Evolutionary conservation across 1,284 basidiomycete species (phyloP), one percentile per base, ranked within the genome.

Genomic region (Cryptococcus sp.): DNA sequence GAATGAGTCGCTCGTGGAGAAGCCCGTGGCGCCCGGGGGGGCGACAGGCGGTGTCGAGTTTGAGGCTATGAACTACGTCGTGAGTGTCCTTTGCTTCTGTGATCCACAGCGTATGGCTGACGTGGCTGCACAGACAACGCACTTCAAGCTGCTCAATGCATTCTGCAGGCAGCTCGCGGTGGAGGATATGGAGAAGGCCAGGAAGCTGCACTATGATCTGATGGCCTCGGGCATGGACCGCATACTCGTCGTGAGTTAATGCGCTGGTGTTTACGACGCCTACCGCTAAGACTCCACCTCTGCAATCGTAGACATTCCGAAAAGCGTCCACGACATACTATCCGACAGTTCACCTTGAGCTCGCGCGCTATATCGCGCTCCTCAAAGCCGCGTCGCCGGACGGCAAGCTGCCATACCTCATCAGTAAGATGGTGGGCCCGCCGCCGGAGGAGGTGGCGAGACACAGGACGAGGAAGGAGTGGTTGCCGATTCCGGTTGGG

Each of bases 41-140:
- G 97, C 98, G 85, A 98, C 96, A 0, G 96, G 95, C 8, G 95
- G 96, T 11, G 96, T 98, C 11, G 95, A 98, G 73, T 94, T 88
- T 71, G 95, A 98, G 76, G 95, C 95, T 0, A 96, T 98, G 87
- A 83, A 83, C 15, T 98, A 98, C 75, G 85, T 95, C 66, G 92
- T 94, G 70, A 66, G 87, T 79, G 39, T n/a, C 28, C 4, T 21
- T 36, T 53, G 50, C 23, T 24, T n/a, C 24, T 15, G 20, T 18
- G 18, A 13, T 15, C 45, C 7, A 15, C 23, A 16, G 8, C 45
- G 28, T 9, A 33, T 33, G 9, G 9, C 28, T 33, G 28, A 33
- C 28, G 28, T 4, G 28, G 28, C 28, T 33, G 69, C 4, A 13
- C 65, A 96, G 92, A 90, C 90, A 0, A 85, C 81, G 1, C 91